Conservation (phyloP, 2,329 filamentous ascomycete genomes). For the Fulvia fulva region DNA sequence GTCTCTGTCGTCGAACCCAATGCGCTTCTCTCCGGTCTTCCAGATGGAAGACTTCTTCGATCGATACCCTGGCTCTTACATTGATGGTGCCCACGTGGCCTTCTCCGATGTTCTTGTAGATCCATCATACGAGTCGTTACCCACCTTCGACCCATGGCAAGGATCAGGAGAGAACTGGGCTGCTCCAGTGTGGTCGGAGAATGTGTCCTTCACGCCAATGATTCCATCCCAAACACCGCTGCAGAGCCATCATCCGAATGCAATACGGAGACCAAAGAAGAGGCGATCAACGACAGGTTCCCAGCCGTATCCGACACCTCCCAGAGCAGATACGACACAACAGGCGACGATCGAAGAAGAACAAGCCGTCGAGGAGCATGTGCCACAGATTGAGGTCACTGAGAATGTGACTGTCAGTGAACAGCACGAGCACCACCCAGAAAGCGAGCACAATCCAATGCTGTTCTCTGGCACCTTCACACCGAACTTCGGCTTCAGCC, state of each 20-base stretch:
- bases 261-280: conserved; percentile 19
- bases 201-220: conserved; percentile 4
- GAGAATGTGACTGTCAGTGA: neutral
- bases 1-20: conserved; percentile 61
- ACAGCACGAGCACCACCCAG: conserved; percentile 3
- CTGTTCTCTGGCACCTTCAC: conserved; percentile 37
- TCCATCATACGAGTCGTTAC: neutral
- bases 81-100: conserved; percentile 71
- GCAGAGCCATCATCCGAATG: neutral
- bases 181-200: neutral
- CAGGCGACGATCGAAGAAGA: conserved; percentile 11
- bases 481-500: conserved; percentile 38
- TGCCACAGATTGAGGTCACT: conserved; percentile 7
- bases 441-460: conserved; percentile 17
- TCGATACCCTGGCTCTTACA: conserved; percentile 66
- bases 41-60: conserved; percentile 87
- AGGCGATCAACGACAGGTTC: conserved; percentile 23
- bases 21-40: conserved; percentile 74
- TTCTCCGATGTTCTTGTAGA: conserved; percentile 58
- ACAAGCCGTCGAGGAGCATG: neutral
- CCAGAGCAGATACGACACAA: conserved; percentile 6
- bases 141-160: neutral
- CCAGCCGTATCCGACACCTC: conserved; percentile 21
- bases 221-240: conserved; percentile 8
- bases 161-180: neutral